phyloP scores from a whole-genome alignment of 768 basidiomycete species.

The Mycena epipterygia region DNA sequence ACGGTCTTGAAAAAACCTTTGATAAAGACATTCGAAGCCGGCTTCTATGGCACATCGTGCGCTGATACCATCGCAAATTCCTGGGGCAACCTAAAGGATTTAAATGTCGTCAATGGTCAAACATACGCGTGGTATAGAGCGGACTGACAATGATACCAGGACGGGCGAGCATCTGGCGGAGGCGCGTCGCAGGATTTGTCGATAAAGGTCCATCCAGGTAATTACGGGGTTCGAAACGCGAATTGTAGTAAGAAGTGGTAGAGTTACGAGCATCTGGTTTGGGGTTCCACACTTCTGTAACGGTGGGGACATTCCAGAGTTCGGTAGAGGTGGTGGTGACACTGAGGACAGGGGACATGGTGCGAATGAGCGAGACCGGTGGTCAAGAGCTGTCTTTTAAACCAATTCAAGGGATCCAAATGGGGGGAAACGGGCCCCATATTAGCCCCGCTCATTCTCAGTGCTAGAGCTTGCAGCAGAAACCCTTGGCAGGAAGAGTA shows the following conservation, averaged over 20 bases:
- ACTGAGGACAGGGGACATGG: conserved; percentile 37
- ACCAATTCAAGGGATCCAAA: background rate
- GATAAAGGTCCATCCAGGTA: conserved; percentile 80
- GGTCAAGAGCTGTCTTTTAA: conserved; percentile 1
- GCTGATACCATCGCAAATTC: conserved; percentile 69
- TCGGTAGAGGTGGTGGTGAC: background rate
- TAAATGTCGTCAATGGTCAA: conserved; percentile 6
- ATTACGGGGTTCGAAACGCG: conserved; percentile 78
- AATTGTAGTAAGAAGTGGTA: conserved; percentile 69
- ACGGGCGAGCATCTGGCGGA: conserved; percentile 77
- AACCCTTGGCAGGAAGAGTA: too few relatives aligned
- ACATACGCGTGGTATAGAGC: background rate
- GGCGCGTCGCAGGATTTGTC: conserved; percentile 76
- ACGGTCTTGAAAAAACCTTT: conserved; percentile 60
- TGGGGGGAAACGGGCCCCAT: background rate
- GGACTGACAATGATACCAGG: conserved; percentile 79
- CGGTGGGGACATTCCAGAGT: too few relatives aligned
- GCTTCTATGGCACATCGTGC: conserved; percentile 85
- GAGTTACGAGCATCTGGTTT: conserved; percentile 15
- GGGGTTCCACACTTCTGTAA: too few relatives aligned
- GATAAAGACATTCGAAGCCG: conserved; percentile 83
- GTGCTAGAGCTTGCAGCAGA: background rate
- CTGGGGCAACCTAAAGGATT: conserved; percentile 72
- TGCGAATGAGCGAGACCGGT: background rate
- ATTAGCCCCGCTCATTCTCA: conserved; percentile 21